Evolutionary conservation across 2,329 filamentous ascomycete genomes (phyloP).

Genomic region (Trichoderma aggressivum): DNA sequence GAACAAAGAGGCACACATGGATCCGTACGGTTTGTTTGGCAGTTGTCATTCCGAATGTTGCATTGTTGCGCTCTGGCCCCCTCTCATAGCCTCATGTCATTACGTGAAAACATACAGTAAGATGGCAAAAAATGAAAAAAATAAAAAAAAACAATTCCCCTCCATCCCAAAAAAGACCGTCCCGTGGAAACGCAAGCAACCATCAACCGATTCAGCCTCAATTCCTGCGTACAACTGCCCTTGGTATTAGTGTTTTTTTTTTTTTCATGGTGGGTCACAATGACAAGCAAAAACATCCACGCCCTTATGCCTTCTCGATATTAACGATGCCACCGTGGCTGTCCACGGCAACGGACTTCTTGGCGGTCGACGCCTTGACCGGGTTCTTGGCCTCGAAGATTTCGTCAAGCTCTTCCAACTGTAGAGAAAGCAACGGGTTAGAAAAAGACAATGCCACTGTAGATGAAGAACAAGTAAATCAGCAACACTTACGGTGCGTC

Average conservation of each 20-base stretch:
- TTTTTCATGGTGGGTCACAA: not conserved
- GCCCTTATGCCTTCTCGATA: slow-evolving; percentile 24
- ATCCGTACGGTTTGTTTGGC: not conserved
- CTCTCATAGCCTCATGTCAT: not conserved
- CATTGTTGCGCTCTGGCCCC: not conserved
- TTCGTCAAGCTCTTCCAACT: slow-evolving; percentile 52
- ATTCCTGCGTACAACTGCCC: not conserved
- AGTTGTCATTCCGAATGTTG: not conserved
- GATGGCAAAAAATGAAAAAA: no score
- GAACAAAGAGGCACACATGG: not conserved
- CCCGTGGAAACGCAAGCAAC: not conserved
- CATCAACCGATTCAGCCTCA: not conserved
- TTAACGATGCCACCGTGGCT: slow-evolving; percentile 33
- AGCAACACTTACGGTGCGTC: slow-evolving; percentile 40
- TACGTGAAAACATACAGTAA: not conserved
- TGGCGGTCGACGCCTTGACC: slow-evolving; percentile 43
- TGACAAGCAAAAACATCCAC: not conserved
- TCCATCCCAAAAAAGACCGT: not conserved
- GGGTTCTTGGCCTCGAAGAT: slow-evolving; percentile 45
- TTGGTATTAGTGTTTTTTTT: not conserved
- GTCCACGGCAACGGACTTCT: slow-evolving; percentile 40
- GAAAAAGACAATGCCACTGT: not conserved
- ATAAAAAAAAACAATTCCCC: not conserved
- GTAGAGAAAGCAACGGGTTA: not conserved
- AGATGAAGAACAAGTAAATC: not conserved